Evolutionary conservation across 225 moss, liverwort and hornwort genomes (phyloP).

Genomic region (Straminergon stramineum): DNA sequence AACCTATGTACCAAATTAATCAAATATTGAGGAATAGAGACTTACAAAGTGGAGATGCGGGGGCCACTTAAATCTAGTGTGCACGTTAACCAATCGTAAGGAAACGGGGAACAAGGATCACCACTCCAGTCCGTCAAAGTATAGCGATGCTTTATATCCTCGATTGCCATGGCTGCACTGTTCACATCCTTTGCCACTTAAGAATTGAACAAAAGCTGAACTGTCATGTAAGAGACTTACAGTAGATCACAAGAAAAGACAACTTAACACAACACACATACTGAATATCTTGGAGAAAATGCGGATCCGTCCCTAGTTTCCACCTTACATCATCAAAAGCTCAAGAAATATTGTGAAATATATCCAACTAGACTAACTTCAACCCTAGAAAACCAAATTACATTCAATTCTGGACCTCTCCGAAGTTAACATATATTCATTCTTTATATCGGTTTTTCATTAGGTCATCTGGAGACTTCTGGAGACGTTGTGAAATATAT

Average conservation of each 20-base stretch:
- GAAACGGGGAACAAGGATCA: conserved; percentile 38
- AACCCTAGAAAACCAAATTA: not conserved
- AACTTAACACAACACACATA: not conserved
- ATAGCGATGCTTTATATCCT: conserved; percentile 27
- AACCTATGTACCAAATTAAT: not conserved
- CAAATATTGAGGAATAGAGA: not conserved
- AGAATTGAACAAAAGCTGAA: not conserved
- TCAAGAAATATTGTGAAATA: not conserved
- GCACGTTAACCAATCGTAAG: conserved; percentile 40
- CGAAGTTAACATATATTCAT: not conserved
- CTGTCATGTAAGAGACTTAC: not conserved
- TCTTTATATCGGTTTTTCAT: not conserved
- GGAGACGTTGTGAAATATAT: not conserved
- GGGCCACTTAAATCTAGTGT: conserved; percentile 22
- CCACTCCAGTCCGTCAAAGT: conserved; percentile 32
- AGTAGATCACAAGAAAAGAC: not conserved
- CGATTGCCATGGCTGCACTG: conserved; percentile 41
- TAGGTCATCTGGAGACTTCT: too few relatives aligned
- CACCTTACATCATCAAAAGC: not conserved
- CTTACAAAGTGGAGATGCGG: conserved; percentile 33
- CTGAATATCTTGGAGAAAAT: not conserved
- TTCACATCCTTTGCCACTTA: conserved; percentile 22
- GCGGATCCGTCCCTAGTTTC: not conserved
- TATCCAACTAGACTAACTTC: too few relatives aligned
- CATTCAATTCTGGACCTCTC: not conserved